Percentiles rank a stretch among this genome's conserved stretches.
Evolutionary conservation across 495 filamentous ascomycete genomes (phyloP).

Genomic region (Penicillium pulvis): DNA sequence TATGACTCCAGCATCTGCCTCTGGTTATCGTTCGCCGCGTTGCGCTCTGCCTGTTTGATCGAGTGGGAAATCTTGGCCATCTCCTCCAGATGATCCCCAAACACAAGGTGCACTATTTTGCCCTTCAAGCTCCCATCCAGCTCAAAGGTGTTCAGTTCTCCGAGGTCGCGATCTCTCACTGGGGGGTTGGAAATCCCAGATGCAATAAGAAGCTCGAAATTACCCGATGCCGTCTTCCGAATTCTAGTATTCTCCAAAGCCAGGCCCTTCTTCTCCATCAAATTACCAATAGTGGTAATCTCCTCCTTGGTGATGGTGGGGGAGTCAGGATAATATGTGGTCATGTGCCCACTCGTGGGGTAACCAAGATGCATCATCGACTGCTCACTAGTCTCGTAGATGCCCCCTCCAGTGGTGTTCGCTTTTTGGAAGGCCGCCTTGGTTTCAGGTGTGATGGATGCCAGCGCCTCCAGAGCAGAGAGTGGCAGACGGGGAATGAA

Average conservation of each 20-base stretch:
- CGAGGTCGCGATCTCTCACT: conserved; percentile 65
- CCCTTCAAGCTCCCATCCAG: conserved; percentile 64
- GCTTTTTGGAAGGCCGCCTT: conserved; percentile 65
- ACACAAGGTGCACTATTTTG: conserved; percentile 74
- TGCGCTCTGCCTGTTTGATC: conserved; percentile 69
- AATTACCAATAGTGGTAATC: conserved; percentile 69
- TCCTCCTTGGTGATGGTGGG: conserved; percentile 83
- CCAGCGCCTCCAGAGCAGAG: conserved; percentile 69
- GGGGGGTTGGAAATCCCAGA: conserved; percentile 64
- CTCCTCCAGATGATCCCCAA: conserved; percentile 79
- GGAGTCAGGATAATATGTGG: conserved; percentile 90
- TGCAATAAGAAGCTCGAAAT: conserved; percentile 83
- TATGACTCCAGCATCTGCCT: conserved; percentile 82
- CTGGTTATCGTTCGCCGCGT: conserved; percentile 85
- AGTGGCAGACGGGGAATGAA: conserved; percentile 80
- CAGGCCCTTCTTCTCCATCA: conserved; percentile 73
- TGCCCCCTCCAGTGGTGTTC: conserved; percentile 57
- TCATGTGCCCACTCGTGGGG: conserved; percentile 78
- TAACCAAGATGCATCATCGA: conserved; percentile 85
- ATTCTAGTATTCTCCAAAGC: conserved; percentile 88
- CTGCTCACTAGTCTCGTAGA: conserved; percentile 68
- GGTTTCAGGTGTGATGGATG: conserved; percentile 59
- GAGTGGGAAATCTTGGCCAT: conserved; percentile 76
- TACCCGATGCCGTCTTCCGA: conserved; percentile 67
- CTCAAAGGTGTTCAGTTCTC: conserved; percentile 64